Percentiles rank a stretch among this genome's conserved stretches.
Conservation (phyloP, 768 basidiomycete species). For the Crassisporium funariophilum region DNA sequence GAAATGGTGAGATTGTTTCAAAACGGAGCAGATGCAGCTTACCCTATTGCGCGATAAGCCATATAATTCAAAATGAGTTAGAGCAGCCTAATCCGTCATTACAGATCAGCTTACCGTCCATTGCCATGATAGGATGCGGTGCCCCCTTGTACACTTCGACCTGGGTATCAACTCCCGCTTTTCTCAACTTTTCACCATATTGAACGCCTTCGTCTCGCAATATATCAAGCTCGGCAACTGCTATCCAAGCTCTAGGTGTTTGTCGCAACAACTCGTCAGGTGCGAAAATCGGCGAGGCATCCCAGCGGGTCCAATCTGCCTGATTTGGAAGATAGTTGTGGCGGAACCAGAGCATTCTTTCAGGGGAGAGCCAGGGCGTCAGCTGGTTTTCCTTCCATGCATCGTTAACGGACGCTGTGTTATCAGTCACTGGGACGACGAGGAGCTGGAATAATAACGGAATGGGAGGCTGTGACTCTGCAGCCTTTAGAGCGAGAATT, state of each 20-base stretch:
- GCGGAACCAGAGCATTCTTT: conserved; percentile 76
- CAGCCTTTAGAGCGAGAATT: conserved; percentile 64
- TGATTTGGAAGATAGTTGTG: conserved; percentile 66
- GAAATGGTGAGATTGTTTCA: neutral
- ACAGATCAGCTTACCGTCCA: conserved; percentile 57
- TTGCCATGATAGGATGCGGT: conserved; percentile 74
- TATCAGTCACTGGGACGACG: conserved; percentile 74
- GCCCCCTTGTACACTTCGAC: conserved; percentile 60
- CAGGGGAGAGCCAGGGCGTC: conserved; percentile 61
- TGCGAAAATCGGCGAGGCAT: conserved; percentile 72
- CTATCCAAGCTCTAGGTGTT: conserved; percentile 62
- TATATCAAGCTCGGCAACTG: conserved; percentile 66
- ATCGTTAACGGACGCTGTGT: conserved; percentile 52
- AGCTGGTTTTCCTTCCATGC: conserved; percentile 57
- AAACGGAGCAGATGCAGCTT: neutral
- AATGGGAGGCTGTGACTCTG: conserved; percentile 46
- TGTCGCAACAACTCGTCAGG: conserved; percentile 53
- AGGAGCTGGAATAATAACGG: conserved; percentile 63
- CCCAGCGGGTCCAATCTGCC: conserved; percentile 63
- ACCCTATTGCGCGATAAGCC: neutral
- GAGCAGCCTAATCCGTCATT: neutral
- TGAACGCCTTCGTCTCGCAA: conserved; percentile 65
- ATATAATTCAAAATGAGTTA: neutral
- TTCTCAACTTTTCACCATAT: conserved; percentile 59
- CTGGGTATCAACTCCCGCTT: conserved; percentile 55